Percentiles rank a stretch among this genome's conserved stretches.
Evolutionary conservation across 306 rosid species (phyloP).

Genomic region (Canavalia ensiformis): DNA sequence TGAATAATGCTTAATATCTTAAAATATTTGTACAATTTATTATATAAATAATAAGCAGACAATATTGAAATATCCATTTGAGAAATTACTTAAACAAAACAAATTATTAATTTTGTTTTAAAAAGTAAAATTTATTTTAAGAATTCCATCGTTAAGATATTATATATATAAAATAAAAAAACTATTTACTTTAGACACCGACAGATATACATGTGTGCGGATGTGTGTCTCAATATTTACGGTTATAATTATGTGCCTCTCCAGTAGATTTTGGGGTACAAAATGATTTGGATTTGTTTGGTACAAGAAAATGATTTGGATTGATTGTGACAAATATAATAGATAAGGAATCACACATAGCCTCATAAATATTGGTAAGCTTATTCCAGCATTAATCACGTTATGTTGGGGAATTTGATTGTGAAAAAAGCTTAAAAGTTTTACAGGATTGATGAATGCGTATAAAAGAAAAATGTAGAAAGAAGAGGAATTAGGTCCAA

Average conservation of each 20-base stretch:
- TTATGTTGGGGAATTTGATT: not conserved
- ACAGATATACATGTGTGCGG: not conserved
- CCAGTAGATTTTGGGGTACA: not conserved
- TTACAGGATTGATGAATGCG: not conserved
- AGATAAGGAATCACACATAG: not conserved
- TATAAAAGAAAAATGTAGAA: not conserved
- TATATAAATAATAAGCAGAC: too few relatives aligned
- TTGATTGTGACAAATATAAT: not conserved
- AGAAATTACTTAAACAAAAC: too few relatives aligned
- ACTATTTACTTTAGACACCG: not conserved
- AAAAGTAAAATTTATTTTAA: too few relatives aligned
- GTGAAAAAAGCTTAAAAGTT: not conserved
- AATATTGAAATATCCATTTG: too few relatives aligned
- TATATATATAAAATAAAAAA: too few relatives aligned
- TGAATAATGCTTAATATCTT: too few relatives aligned
- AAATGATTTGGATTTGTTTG: not conserved
- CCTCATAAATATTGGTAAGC: not conserved
- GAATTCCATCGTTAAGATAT: too few relatives aligned
- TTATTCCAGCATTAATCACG: not conserved
- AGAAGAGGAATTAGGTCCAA: constrained; percentile 17
- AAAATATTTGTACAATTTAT: too few relatives aligned
- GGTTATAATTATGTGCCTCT: not conserved
- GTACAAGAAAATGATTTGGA: not conserved
- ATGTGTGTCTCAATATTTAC: not conserved
- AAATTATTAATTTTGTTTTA: too few relatives aligned